Conservation (phyloP, 2,329 filamentous ascomycete species). For the Botrytis fragariae region DNA sequence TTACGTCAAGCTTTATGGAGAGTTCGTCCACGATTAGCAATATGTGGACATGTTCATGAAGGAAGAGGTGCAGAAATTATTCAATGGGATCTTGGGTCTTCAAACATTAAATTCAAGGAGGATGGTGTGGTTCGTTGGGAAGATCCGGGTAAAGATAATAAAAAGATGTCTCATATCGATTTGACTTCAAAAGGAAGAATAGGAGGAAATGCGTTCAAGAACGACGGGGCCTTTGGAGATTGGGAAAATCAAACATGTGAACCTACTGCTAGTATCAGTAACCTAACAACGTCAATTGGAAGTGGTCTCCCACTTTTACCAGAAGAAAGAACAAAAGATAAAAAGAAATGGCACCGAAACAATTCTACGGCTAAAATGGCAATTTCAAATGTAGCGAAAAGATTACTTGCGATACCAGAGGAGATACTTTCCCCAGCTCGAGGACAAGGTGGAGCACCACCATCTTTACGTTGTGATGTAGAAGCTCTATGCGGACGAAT, state of each 20-base stretch:
- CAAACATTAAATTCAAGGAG: constrained; percentile 47
- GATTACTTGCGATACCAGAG: constrained; percentile 22
- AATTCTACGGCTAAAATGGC: constrained; percentile 16
- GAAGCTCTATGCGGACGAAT: constrained; percentile 43
- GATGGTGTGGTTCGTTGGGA: constrained; percentile 49
- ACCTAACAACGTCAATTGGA: neutral
- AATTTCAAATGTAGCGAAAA: constrained; percentile 21
- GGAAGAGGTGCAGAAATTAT: constrained; percentile 63
- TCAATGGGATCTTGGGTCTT: constrained; percentile 52
- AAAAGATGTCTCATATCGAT: constrained; percentile 63
- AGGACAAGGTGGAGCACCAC: constrained; percentile 45
- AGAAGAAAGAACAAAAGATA: neutral
- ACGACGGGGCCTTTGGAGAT: constrained; percentile 42
- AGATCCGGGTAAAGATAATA: constrained; percentile 55
- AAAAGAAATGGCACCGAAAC: neutral
- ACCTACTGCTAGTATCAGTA: neutral
- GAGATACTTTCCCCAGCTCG: constrained; percentile 27
- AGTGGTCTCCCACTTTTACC: neutral
- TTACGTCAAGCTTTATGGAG: constrained; percentile 57
- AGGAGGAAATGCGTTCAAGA: constrained; percentile 44
- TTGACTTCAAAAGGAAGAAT: constrained; percentile 46
- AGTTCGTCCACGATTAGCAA: constrained; percentile 60
- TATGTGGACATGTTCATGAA: constrained; percentile 73
- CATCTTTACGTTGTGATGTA: constrained; percentile 44
- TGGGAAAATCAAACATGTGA: neutral